Evolutionary conservation across 257 asterid genomes (phyloP).

Genomic region (Nicotiana benthamiana): DNA sequence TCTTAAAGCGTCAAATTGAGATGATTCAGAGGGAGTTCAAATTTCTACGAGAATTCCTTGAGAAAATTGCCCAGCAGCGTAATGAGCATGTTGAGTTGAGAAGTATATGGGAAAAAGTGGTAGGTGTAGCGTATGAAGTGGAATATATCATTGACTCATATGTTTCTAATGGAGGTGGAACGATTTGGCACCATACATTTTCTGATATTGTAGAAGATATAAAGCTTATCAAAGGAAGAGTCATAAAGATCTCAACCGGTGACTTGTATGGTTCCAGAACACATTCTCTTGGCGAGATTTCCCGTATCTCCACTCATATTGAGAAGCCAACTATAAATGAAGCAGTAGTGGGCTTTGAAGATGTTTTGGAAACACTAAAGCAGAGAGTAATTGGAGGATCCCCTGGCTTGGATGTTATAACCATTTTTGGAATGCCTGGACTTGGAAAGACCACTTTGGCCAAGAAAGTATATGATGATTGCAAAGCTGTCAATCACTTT

Average conservation of each 20-base stretch:
- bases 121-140: not conserved
- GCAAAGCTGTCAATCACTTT: not conserved
- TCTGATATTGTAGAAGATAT: not conserved
- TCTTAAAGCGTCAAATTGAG: not conserved
- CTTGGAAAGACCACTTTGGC: conserved; percentile 13
- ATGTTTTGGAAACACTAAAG: not conserved
- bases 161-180: not conserved
- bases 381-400: not conserved
- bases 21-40: not conserved
- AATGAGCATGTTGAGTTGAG: not conserved
- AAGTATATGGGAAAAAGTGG: not conserved
- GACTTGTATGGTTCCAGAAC: not conserved
- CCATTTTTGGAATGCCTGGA: conserved; percentile 15
- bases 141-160: not conserved
- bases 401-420: not conserved
- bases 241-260: too few species aligned
- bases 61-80: not conserved
- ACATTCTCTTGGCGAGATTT: not conserved
- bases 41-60: not conserved
- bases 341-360: conserved; percentile 3
- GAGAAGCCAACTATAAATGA: not conserved
- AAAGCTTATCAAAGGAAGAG: not conserved
- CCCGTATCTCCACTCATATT: not conserved
- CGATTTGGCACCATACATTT: not conserved
- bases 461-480: not conserved